Evolutionary conservation across 148 eudicot genomes (phyloP), one percentile per base, ranked within the genome.

Genomic region (Fagopyrum tataricum): DNA sequence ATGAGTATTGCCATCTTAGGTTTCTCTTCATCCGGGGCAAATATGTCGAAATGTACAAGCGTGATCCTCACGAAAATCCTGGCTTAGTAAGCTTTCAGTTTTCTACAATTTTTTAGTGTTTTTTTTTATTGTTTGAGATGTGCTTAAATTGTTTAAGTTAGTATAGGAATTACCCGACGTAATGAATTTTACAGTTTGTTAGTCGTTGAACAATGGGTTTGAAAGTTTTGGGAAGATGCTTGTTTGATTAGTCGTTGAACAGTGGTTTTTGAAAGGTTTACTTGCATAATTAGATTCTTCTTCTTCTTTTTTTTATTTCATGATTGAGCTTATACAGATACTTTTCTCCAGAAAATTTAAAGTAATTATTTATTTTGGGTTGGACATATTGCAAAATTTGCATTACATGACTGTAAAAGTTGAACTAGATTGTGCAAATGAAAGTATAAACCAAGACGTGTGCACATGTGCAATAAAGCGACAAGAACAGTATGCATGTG

Each of bases 11-110:
- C 39, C 94, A 85, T 70, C 84, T 89, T 12, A 85, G 99, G 0
- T 95, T 86, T 47, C 81, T 95, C 17, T 82, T 73, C 70, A 85
- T 95, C 18, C 80, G 88, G 0, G 99, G 99, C 24, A 88, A 86
- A 79, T 87, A 88, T 72, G 85, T 87, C 5, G 89, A 90, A 80
- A 90, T 95, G 99, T 95, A 88, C 67, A 92, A 92, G 76, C 90
- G 97, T 5, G 96, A 95, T 71, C 99, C 99, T 47, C 88, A 84
- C 47, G 79, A 88, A 0, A 48, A 88, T 58, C 94, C 91, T 39
- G 85, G 85, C 83, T 83, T 82, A 78, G 99, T 95, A 82, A 68
- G 90, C 37, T 23, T 20, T 44, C 72, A 39, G 6, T 64, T 64
- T 64, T 11, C 12, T 23, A 17, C 72, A 39, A 14, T 64, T 64